Percentiles rank a stretch among this genome's conserved stretches.
Conservation (phyloP, 495 filamentous ascomycete genomes). For the Xylaria grammica region DNA sequence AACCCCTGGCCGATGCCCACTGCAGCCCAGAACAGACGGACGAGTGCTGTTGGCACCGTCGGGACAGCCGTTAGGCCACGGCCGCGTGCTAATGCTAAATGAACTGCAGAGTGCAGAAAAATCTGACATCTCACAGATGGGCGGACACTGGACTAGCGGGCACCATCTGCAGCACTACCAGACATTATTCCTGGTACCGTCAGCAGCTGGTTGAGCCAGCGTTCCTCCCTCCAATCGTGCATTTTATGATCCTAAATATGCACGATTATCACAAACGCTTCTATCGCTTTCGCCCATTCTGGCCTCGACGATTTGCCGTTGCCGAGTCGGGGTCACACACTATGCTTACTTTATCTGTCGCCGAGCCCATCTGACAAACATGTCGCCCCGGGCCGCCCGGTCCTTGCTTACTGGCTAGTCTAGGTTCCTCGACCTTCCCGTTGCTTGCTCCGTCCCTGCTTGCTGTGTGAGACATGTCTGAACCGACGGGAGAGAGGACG, state of each 20-base stretch:
- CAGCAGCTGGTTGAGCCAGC: slow-evolving; percentile 16
- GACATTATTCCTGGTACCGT: slow-evolving; percentile 11
- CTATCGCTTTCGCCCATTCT: neutral
- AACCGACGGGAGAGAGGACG: neutral
- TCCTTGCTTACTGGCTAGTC: slow-evolving; percentile 8
- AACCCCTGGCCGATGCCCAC: no score
- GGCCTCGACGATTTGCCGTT: neutral
- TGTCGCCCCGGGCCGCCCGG: neutral
- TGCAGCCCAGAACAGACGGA: no score
- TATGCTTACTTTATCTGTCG: neutral
- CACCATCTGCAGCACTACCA: neutral
- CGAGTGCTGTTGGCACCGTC: no score
- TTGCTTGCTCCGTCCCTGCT: neutral
- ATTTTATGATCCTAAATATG: slow-evolving; percentile 10
- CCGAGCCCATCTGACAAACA: slow-evolving; percentile 14
- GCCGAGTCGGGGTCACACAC: slow-evolving; percentile 1
- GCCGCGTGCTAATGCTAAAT: neutral
- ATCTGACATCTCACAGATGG: slow-evolving; percentile 21
- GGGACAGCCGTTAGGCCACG: neutral
- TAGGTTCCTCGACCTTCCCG: neutral
- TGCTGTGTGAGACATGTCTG: neutral
- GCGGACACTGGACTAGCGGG: neutral
- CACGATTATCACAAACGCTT: slow-evolving; percentile 5
- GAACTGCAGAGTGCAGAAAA: slow-evolving; percentile 11
- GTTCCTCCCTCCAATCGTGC: slow-evolving; percentile 8